Evolutionary conservation across 1,284 basidiomycete genomes (phyloP), one percentile per base, ranked within the genome.

Genomic region (Coniferiporia sulphurascens): DNA sequence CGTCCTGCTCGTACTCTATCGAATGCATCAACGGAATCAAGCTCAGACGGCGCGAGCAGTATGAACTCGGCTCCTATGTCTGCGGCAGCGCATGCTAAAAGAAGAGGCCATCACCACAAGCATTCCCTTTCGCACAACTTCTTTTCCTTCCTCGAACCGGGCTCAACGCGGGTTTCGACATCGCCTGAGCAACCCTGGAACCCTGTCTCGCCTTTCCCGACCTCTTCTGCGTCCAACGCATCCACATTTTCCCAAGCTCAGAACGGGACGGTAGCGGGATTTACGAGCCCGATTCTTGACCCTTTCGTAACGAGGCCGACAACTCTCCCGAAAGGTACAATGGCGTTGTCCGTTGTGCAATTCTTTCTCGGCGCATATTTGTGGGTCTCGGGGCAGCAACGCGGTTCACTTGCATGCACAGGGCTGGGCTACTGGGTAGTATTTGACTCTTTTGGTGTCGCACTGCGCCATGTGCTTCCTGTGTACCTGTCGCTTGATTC

Each of bases 371-470:
- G 88, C 0, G 84, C 83, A 1, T 81, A 78, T 66, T 64, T 98
- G 9, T 99, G 96, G 96, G 86, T 96, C 1, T 79, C 81, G n/a
- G 95, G 95, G 1, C 96, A 98, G 71, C 86, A 90, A 62, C 83
- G 84, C 32, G 95, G 95, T 15, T 95, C 93, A 52, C 76, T 98
- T 27, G 81, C 90, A 1, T 86, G 91, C 58, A 95, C 95, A 0
- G 96, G 93, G 0, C 73, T 98, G 13, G 96, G 96, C 0, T 99
- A 98, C 70, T 90, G 97, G 80, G 85, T 97, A 34, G 94, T 98
- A 0, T 99, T 98, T 68, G 96, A 99, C 70, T 84, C 93, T 2
- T 78, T 93, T 64, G 93, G 93, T 0, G 80, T 94, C 3, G 83
- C 78, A 4, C 67, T 87, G 17, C 76, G 80, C n/a, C 74, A 76